Evolutionary conservation across 192 early-diverging fungal species (phyloP).

Genomic region (Umbelopsis sp.): DNA sequence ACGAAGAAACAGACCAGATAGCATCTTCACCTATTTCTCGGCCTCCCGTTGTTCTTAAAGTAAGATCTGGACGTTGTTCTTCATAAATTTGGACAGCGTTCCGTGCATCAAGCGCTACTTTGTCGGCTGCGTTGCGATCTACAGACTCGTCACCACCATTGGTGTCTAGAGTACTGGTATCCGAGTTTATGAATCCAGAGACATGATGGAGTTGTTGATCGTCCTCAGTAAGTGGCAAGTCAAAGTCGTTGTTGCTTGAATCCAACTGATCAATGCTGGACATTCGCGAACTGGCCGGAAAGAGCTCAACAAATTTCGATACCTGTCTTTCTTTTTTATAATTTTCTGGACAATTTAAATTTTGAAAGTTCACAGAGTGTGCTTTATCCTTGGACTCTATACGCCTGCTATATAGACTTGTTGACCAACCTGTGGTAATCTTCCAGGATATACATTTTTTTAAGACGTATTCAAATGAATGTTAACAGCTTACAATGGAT

Average conservation of each 20-base stretch:
- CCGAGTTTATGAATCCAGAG: conserved; percentile 10
- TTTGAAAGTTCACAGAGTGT: no score
- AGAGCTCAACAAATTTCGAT: background rate
- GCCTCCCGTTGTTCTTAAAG: conserved; percentile 36
- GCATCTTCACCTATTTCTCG: conserved; percentile 66
- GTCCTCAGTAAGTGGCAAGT: conserved; percentile 2
- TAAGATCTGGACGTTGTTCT: conserved; percentile 17
- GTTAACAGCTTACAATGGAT: no score
- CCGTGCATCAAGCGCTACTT: conserved; percentile 2
- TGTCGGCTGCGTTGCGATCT: conserved; percentile 11
- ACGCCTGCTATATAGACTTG: no score
- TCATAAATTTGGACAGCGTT: conserved; percentile 24
- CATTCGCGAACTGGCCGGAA: background rate
- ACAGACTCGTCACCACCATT: conserved; percentile 3
- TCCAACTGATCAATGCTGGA: conserved; percentile 3
- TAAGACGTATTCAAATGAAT: no score
- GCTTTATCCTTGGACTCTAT: no score
- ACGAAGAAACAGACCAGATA: conserved; percentile 69
- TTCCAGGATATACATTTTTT: no score
- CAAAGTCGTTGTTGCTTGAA: conserved; percentile 7
- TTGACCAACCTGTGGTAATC: no score
- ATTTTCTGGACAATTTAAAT: background rate
- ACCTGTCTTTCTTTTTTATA: background rate
- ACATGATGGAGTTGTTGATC: background rate
- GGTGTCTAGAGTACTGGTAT: conserved; percentile 3